Evolutionary conservation across 768 basidiomycete species (phyloP).

Genomic region (Tylopilus vinaceipallidus): DNA sequence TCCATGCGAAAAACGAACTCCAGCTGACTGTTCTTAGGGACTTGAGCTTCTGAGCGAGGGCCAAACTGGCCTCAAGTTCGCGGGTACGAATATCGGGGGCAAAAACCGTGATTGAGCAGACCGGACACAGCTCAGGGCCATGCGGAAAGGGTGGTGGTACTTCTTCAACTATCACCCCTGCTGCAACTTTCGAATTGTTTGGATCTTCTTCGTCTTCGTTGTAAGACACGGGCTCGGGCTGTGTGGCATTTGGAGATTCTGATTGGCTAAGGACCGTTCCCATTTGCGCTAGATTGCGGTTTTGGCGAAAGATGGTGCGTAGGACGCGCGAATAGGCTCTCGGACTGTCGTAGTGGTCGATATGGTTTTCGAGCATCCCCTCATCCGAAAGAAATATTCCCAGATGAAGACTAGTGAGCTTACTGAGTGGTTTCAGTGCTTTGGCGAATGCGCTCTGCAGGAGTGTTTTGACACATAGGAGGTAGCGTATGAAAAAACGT

Average conservation of each 20-base stretch:
- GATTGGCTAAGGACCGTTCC: conserved; percentile 25
- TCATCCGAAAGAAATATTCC: conserved; percentile 64
- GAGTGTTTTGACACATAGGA: conserved; percentile 4
- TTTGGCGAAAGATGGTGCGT: conserved; percentile 10
- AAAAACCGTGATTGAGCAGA: conserved; percentile 34
- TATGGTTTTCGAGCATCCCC: conserved; percentile 45
- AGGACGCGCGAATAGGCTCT: conserved; percentile 18
- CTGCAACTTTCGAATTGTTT: neutral
- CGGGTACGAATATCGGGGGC: conserved; percentile 35
- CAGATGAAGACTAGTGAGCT: conserved; percentile 51
- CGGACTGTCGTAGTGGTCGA: conserved; percentile 30
- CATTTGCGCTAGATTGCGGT: neutral
- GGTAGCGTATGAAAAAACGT: conserved; percentile 24
- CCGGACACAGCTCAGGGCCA: conserved; percentile 32
- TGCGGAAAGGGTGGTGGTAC: conserved; percentile 27
- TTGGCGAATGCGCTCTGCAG: conserved; percentile 42
- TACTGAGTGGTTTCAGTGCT: conserved; percentile 44
- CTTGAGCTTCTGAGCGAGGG: conserved; percentile 44
- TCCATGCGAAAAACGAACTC: conserved; percentile 46
- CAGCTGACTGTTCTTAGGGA: conserved; percentile 46
- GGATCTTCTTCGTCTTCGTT: conserved; percentile 17
- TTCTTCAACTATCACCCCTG: conserved; percentile 5
- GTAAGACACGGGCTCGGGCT: conserved; percentile 22
- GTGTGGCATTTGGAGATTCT: conserved; percentile 9
- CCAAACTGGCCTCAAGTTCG: conserved; percentile 48